Conservation (phyloP, 345 rosid species). For the Lepidium africanum region DNA sequence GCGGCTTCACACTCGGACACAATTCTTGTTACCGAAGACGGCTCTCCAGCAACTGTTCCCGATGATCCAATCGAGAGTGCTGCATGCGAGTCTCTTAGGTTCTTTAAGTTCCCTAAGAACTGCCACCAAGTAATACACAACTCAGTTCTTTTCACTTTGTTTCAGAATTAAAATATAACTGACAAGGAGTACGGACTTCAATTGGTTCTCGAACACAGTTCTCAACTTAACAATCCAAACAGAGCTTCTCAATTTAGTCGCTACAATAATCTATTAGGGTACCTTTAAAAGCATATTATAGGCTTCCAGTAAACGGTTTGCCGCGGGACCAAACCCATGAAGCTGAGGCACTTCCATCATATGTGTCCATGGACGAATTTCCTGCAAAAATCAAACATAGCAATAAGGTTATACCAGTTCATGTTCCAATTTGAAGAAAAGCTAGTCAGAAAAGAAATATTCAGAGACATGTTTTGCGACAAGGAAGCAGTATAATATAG, state of each 20-base stretch:
- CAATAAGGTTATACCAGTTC: background rate
- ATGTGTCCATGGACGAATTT: slow-evolving; percentile 98
- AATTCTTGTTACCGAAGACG: slow-evolving; percentile 79
- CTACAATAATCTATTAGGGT: background rate
- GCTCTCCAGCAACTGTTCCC: slow-evolving; percentile 78
- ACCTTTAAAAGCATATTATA: slow-evolving; percentile 98
- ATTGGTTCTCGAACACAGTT: background rate
- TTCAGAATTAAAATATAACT: background rate
- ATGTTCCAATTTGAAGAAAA: background rate
- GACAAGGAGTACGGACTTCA: background rate
- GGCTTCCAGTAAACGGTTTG: slow-evolving; percentile 93
- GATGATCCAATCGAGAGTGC: slow-evolving; percentile 86
- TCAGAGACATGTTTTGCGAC: background rate
- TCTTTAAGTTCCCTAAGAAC: slow-evolving; percentile 94
- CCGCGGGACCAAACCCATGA: slow-evolving; percentile 98
- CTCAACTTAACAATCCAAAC: background rate
- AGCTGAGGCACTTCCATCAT: slow-evolving; percentile 99
- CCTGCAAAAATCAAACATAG: slow-evolving; percentile 32
- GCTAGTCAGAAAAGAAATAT: background rate
- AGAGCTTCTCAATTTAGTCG: background rate
- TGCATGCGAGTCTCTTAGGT: slow-evolving; percentile 88
- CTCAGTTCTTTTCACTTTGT: background rate
- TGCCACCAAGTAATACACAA: slow-evolving; percentile 27
- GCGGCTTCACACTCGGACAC: slow-evolving; percentile 90
- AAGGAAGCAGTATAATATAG: background rate